Evolutionary conservation across 176 grass and related monocot genomes (phyloP).

Genomic region (Dendrocalamus sinicus): DNA sequence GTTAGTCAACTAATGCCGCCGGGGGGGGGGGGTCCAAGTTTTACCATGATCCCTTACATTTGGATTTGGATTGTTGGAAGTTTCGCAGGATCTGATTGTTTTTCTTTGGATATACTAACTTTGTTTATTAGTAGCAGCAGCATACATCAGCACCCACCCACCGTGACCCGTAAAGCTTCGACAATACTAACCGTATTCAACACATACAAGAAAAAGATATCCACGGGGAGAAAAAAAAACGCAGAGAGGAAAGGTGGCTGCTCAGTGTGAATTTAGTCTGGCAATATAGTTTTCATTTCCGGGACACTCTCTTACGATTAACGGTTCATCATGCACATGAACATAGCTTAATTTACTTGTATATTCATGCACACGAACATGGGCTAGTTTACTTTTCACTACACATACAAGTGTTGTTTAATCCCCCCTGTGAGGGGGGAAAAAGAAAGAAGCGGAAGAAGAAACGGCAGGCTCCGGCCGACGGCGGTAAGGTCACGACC

Average conservation of each 20-base stretch:
- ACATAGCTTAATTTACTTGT: constrained; percentile 46
- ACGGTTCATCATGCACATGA: constrained; percentile 48
- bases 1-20: background rate
- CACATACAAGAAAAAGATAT: constrained; percentile 18
- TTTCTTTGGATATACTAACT: background rate
- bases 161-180: constrained; percentile 19
- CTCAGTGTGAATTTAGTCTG: background rate
- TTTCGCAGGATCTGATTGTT: constrained; percentile 29
- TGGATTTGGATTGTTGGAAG: constrained; percentile 22
- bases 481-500: constrained; percentile 33
- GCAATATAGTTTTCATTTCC: background rate
- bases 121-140: background rate
- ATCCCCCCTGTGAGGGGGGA: constrained; percentile 27
- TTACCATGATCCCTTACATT: background rate
- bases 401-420: constrained; percentile 47
- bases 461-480: constrained; percentile 14
- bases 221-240: background rate
- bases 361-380: constrained; percentile 44
- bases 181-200: constrained; percentile 47
- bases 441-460: background rate
- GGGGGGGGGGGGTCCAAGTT: background rate
- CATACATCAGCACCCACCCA: constrained; percentile 27
- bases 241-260: constrained; percentile 3
- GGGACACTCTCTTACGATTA: constrained; percentile 16
- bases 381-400: constrained; percentile 48